These are phyloP conservation scores for Phlebiopsis flavidoalba DNA, from an alignment of 768 basidiomycete genomes.

Conservation along the genomic window DNA sequence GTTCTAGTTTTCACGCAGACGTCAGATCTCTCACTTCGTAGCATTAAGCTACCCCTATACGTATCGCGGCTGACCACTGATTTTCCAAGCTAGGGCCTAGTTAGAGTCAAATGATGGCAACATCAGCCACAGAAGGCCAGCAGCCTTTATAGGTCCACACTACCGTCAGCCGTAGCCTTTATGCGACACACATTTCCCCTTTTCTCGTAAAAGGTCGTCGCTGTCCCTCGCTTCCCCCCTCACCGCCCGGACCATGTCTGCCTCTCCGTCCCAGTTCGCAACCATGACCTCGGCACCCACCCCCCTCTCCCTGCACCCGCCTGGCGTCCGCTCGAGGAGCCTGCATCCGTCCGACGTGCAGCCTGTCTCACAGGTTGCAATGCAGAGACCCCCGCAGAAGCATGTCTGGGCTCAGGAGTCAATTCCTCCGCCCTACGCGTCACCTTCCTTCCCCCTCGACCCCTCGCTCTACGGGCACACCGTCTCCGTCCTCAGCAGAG, in stretches of 20 bases:
- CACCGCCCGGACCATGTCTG: constrained; percentile 1
- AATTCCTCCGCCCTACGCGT: neutral
- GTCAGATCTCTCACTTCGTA: neutral
- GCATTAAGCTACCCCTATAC: neutral
- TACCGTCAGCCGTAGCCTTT: neutral
- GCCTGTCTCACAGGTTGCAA: neutral
- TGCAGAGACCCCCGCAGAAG: neutral
- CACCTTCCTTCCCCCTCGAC: constrained; percentile 4
- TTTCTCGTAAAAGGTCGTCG: neutral
- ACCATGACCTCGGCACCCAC: neutral
- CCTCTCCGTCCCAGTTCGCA: neutral
- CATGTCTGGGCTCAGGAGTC: constrained; percentile 6
- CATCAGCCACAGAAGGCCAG: neutral
- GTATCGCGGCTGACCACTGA: neutral
- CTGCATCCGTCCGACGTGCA: neutral
- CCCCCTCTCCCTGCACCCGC: too few species aligned
- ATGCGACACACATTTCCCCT: constrained; percentile 2
- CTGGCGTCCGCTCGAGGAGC: neutral
- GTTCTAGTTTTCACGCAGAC: neutral
- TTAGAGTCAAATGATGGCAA: neutral
- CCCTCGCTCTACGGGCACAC: neutral
- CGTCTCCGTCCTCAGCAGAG: neutral
- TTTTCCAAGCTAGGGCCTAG: neutral
- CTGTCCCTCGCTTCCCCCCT: neutral
- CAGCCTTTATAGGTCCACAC: constrained; percentile 5